Evolutionary conservation across 768 basidiomycete genomes (phyloP), one percentile per base, ranked within the genome.

Genomic region (Udeniomyces megalosporus): DNA sequence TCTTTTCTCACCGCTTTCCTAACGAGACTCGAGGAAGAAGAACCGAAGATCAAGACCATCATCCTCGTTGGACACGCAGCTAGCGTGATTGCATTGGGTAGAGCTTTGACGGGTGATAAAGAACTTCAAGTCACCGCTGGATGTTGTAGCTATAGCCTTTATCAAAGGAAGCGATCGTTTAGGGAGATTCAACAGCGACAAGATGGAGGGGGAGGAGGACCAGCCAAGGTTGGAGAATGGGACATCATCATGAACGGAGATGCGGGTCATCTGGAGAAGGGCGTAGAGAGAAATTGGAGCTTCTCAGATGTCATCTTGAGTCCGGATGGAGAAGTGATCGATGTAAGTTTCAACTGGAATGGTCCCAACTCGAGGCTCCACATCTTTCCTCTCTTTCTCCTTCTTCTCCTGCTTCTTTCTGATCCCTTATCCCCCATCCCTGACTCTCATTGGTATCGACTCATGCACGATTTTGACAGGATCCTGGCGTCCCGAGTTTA

Each of bases 201-300:
- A 52, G 17, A 54, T 12, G 34, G 35, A 14, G 17, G 3, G n/a
- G 46, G 46, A 29, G 22, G 38, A 22, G 22, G 14, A 4, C 24
- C 47, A 32, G 58, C 34, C 69, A 68, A 34, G 22, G 70, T 72
- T 6, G 73, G 72, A 3, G 68, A 68, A 53, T 74, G 71, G 71
- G 69, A 70, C 14, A 67, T 70, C 32, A 56, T 68, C 12, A 71
- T 66, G 67, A 66, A 69, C 24, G 73, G 73, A 31, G 50, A 68
- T 47, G 73, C 72, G 15, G 69, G 70, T 49, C 72, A 71, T 54
- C 62, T 74, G n/a, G 64, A 67, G 1, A 71, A 72, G 28, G 73
- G 73, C 5, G 58, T 73, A 14, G 73, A 74, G 66, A 55, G 73
- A 44, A 67, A 74, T 64, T 74, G 73, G 73, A 67, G 67, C 67